Evolutionary conservation across 768 basidiomycete genomes (phyloP).

Genomic region (Kwoniella europaea): DNA sequence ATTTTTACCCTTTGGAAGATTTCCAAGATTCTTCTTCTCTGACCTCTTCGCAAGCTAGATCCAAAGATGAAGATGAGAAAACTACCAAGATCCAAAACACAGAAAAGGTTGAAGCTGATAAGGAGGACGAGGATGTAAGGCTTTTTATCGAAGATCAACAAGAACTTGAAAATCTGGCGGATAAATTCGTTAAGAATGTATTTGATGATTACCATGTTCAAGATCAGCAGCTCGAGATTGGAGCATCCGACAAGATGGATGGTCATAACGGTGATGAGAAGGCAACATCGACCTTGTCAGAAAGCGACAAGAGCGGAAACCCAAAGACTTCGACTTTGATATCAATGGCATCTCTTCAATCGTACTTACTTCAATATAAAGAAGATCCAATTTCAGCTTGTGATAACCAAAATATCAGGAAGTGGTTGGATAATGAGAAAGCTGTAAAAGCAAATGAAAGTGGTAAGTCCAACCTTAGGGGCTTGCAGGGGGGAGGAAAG

Average conservation of each 20-base stretch:
- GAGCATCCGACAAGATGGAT: too few relatives aligned
- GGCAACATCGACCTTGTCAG: background rate
- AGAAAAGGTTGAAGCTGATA: constrained; percentile 7
- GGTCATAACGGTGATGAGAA: too few relatives aligned
- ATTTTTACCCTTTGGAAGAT: constrained; percentile 51
- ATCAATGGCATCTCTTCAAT: constrained; percentile 81
- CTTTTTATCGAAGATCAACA: constrained; percentile 1
- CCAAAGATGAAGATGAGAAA: constrained; percentile 5
- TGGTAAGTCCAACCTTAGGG: too few relatives aligned
- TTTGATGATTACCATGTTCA: background rate
- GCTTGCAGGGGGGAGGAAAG: background rate
- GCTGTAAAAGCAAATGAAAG: background rate
- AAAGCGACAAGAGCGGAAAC: background rate
- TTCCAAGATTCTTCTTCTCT: background rate
- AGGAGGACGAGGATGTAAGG: constrained; percentile 11
- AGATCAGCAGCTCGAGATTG: too few relatives aligned
- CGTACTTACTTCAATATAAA: constrained; percentile 76
- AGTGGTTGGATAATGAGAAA: background rate
- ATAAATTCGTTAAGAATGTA: constrained; percentile 14
- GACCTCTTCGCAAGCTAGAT: too few relatives aligned
- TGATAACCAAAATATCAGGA: background rate
- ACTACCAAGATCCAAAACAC: background rate
- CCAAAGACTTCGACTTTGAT: constrained; percentile 62
- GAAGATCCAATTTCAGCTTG: constrained; percentile 68
- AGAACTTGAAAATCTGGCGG: constrained; percentile 25